A percentile compares a stretch with the other conserved stretches of the same genome.
phyloP scores from a whole-genome alignment of 768 basidiomycete species.

The Chiua virens region DNA sequence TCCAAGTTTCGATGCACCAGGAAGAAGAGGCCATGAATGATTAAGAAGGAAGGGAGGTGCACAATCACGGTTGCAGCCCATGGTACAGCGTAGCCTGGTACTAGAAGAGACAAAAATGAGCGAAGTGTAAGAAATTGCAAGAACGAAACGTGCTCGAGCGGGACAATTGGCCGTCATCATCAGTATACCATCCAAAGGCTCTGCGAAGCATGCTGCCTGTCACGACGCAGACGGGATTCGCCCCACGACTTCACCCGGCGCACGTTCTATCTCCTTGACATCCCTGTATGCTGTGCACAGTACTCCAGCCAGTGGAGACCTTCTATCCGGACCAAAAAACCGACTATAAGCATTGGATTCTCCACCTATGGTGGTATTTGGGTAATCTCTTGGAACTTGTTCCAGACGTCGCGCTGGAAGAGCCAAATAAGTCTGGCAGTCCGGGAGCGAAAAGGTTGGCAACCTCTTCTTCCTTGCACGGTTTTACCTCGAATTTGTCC shows the following conservation, averaged over 20 bases:
- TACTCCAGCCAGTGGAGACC: too few relatives aligned
- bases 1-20: conserved; percentile 1
- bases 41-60: conserved; percentile 4
- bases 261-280: neutral
- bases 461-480: conserved; percentile 8
- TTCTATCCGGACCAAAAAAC: too few relatives aligned
- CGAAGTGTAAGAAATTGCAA: neutral
- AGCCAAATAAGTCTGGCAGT: neutral
- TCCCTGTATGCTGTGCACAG: neutral
- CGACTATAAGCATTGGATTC: too few relatives aligned
- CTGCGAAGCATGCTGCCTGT: neutral
- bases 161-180: conserved; percentile 1
- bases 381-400: neutral
- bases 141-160: neutral
- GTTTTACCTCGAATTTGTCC: neutral
- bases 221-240: neutral
- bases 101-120: neutral
- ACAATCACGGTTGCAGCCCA: conserved; percentile 2
- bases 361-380: neutral
- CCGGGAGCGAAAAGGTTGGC: conserved; percentile 3
- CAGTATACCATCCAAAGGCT: neutral
- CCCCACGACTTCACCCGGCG: neutral
- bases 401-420: conserved; percentile 3
- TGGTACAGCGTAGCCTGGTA: neutral
- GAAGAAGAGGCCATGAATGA: conserved; percentile 11